Percentiles rank a stretch among this genome's conserved stretches.
Evolutionary conservation across 2,329 filamentous ascomycete genomes (phyloP).

Genomic region (Ascomycota sp.): DNA sequence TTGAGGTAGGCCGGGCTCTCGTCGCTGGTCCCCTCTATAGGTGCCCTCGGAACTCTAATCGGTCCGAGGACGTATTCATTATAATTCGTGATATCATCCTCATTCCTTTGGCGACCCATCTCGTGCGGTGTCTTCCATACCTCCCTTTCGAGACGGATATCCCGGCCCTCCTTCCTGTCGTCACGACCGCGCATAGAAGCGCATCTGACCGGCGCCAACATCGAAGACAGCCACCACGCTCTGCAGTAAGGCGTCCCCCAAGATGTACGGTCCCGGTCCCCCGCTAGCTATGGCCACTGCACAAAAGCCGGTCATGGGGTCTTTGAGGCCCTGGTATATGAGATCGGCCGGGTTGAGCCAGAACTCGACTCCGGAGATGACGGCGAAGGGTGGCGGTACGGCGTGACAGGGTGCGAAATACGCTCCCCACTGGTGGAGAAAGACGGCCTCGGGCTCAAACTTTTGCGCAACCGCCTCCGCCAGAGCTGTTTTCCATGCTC

Average conservation of each 20-base stretch:
- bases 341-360: constrained; percentile 27
- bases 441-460: constrained; percentile 25
- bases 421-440: constrained; percentile 22
- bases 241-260: constrained; percentile 29
- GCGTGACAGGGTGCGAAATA: constrained; percentile 30
- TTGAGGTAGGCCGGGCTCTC: too few species aligned
- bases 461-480: constrained; percentile 24
- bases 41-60: too few species aligned
- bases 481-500: constrained; percentile 12
- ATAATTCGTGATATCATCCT: too few species aligned
- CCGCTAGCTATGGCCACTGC: constrained; percentile 25
- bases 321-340: constrained; percentile 21
- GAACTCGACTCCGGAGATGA: constrained; percentile 22
- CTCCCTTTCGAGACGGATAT: too few species aligned
- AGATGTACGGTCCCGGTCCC: constrained; percentile 23
- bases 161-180: neutral
- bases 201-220: constrained; percentile 23
- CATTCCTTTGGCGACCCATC: too few species aligned
- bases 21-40: too few species aligned
- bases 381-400: constrained; percentile 21
- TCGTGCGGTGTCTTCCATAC: too few species aligned
- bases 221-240: constrained; percentile 29
- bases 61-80: too few species aligned
- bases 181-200: constrained; percentile 14
- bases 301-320: constrained; percentile 25